A percentile compares a stretch with the other conserved stretches of the same genome.
These are phyloP conservation scores for Pseudocercospora pini-densiflorae DNA, from an alignment of 2,329 filamentous ascomycete genomes.

Conservation along the genomic window DNA sequence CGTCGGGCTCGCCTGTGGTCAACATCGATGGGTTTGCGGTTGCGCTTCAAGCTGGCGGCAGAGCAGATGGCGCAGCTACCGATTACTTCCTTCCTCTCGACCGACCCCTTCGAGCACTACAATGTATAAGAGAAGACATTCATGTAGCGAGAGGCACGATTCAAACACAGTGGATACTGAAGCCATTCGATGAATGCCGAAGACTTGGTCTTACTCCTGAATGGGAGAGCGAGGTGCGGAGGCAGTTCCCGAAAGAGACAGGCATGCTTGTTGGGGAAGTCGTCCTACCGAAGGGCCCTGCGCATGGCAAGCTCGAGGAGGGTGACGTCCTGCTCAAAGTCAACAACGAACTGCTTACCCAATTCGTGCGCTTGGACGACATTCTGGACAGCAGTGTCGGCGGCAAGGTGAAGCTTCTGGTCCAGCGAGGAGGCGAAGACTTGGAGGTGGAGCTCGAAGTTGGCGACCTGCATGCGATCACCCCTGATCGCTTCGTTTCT, in stretches of 20 bases:
- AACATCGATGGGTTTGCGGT: conserved; percentile 93
- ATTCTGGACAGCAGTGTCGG: conserved; percentile 89
- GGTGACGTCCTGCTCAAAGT: conserved; percentile 93
- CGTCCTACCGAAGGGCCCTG: conserved; percentile 87
- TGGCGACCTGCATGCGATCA: conserved; percentile 90
- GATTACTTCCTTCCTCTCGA: conserved; percentile 97
- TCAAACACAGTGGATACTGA: conserved; percentile 95
- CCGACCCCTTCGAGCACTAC: conserved; percentile 81
- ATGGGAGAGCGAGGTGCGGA: conserved; percentile 84
- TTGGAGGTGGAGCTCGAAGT: conserved; percentile 83
- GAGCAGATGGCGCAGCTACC: conserved; percentile 92
- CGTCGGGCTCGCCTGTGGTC: conserved; percentile 97
- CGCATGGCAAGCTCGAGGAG: conserved; percentile 84
- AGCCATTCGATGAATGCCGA: conserved; percentile 96
- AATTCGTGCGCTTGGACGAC: conserved; percentile 89
- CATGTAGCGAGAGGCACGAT: conserved; percentile 91
- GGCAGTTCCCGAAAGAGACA: conserved; percentile 86
- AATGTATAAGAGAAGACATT: conserved; percentile 78
- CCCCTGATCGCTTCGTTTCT: conserved; percentile 92
- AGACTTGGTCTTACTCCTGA: conserved; percentile 81
- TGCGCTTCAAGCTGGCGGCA: conserved; percentile 89
- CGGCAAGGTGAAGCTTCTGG: conserved; percentile 73
- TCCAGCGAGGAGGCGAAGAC: conserved; percentile 88
- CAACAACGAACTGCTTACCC: conserved; percentile 89
- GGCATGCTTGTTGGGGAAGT: conserved; percentile 98